Evolutionary conservation across 768 basidiomycete genomes (phyloP).

Genomic region (Kwoniella sp.): DNA sequence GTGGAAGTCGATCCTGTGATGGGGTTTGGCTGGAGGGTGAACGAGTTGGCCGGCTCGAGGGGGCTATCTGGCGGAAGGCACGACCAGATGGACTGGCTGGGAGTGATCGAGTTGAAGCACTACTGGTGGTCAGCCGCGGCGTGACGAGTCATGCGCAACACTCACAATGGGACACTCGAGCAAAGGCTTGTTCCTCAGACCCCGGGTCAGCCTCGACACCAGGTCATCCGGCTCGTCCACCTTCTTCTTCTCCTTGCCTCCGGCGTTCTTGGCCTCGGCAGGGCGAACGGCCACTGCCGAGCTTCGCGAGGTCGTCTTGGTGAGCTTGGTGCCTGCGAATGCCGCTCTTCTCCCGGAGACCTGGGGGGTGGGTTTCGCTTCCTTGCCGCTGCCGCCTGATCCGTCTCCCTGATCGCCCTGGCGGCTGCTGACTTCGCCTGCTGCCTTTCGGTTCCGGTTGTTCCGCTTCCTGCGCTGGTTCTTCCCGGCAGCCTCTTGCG

Average conservation of each 20-base stretch:
- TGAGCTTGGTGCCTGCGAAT: too few relatives aligned
- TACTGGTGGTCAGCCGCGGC: too few relatives aligned
- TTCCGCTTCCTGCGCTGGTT: constrained; percentile 1
- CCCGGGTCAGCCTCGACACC: constrained; percentile 35
- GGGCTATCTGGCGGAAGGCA: constrained; percentile 60
- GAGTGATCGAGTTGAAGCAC: constrained; percentile 75
- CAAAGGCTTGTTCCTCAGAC: constrained; percentile 34
- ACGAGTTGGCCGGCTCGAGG: constrained; percentile 35
- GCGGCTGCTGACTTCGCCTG: too few relatives aligned
- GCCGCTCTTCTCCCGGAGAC: too few relatives aligned
- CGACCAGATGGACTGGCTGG: constrained; percentile 78
- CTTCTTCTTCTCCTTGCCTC: constrained; percentile 13
- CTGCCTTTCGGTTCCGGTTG: not conserved
- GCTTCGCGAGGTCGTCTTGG: constrained; percentile 8
- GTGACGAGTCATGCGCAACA: too few relatives aligned
- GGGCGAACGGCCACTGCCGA: not conserved
- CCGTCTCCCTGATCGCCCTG: too few relatives aligned
- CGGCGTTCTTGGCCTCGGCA: not conserved
- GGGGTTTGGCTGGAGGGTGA: constrained; percentile 9
- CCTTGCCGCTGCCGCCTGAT: too few relatives aligned
- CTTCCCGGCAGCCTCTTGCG: not conserved
- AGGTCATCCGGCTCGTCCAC: constrained; percentile 42
- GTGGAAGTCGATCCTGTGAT: constrained; percentile 11
- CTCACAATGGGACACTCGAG: constrained; percentile 47
- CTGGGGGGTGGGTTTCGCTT: too few relatives aligned